A percentile compares a stretch with the other conserved stretches of the same genome.
phyloP scores from a whole-genome alignment of 2,329 filamentous ascomycete species.

The Penicillium fuscoglaucum region DNA sequence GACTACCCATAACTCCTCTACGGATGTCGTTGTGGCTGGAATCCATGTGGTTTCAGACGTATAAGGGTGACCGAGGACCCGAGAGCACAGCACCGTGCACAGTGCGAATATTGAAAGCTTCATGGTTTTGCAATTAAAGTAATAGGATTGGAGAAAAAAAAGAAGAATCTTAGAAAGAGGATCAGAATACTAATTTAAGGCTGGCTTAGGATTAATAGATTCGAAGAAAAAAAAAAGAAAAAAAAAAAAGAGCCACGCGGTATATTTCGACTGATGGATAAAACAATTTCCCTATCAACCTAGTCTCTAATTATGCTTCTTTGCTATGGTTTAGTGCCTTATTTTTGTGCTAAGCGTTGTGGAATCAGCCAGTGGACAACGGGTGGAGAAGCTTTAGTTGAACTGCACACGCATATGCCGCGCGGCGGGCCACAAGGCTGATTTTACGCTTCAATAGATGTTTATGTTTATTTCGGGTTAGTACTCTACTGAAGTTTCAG shows the following conservation, averaged over 20 bases:
- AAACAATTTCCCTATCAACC: neutral
- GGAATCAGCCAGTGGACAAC: neutral
- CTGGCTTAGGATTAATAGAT: neutral
- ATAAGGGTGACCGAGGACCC: conserved; percentile 5
- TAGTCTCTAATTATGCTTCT: neutral
- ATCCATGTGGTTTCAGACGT: neutral
- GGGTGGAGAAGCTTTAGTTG: neutral
- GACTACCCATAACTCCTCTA: no score
- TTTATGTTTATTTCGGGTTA: neutral
- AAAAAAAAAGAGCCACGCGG: neutral
- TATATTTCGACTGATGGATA: neutral
- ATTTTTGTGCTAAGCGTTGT: neutral
- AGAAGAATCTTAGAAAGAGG: neutral
- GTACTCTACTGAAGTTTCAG: neutral
- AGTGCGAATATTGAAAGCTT: neutral
- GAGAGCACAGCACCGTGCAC: neutral
- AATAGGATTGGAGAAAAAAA: neutral
- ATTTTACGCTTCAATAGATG: neutral
- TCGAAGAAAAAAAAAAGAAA: no score
- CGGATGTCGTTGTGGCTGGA: neutral
- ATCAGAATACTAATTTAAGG: neutral
- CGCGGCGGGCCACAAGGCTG: neutral
- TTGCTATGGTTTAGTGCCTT: neutral
- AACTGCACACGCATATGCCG: neutral
- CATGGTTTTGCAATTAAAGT: neutral